Evolutionary conservation across 148 eudicot species (phyloP), one percentile per base, ranked within the genome.

Genomic region (Cornus controversa): DNA sequence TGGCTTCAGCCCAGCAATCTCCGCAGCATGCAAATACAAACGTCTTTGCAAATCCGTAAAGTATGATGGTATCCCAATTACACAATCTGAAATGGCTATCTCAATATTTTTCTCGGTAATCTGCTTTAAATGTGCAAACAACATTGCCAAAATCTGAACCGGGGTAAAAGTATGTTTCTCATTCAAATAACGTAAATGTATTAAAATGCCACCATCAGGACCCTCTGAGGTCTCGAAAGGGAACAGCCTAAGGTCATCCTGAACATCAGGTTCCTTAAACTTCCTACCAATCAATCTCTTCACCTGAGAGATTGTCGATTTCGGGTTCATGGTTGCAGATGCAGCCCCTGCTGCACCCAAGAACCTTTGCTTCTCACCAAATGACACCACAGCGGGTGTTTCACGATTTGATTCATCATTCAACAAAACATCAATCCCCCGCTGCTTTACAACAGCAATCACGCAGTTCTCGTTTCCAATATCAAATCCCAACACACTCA

Each of bases 401-500:
- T 93, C 98, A 4, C 98, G 88, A 0, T 90, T 88, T 0, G 98
- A 96, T 76, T 93, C 99, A 79, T 93, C 95, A 65, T 96, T 93
- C 75, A 93, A 80, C 75, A 96, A 63, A 45, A 96, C 97, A 82
- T 96, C 97, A 27, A 96, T 83, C n/a, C 98, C 95, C 23, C 91
- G 72, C 37, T 90, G 91, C 86, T 87, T 93, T 37, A 90, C 98
- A 10, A 80, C 87, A 4, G 89, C 97, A 66, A 96, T 86, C 6
- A 96, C 99, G 77, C 97, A 90, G 81, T 89, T 93, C 80, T 96
- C 99, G 72, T 96, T 96, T 36, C 99, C 99, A 72, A 92, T 86
- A 72, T 96, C 98, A 74, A 91, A 88, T 42, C 98, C 99, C 36
- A 96, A 8, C 69, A 88, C 95, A 84, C 95, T 92, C 98, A 93